Evolutionary conservation across 257 asterid species (phyloP).

Genomic region (Primulina eburnea): DNA sequence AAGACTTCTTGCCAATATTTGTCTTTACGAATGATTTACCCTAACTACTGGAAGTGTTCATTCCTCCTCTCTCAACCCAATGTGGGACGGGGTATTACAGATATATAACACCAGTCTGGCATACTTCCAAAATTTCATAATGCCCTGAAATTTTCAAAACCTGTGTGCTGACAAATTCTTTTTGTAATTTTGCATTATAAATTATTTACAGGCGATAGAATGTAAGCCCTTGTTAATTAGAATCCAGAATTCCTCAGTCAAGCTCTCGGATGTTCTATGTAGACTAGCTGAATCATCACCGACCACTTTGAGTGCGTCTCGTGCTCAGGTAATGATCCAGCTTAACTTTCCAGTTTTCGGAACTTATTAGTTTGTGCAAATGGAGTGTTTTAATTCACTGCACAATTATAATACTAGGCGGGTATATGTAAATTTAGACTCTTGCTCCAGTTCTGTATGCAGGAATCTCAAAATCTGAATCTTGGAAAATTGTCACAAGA

Average conservation of each 20-base stretch:
- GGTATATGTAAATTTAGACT: constrained; percentile 25
- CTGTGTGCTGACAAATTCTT: constrained; percentile 9
- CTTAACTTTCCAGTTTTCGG: not conserved
- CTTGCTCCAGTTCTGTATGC: constrained; percentile 43
- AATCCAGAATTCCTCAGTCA: constrained; percentile 55
- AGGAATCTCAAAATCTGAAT: constrained; percentile 58
- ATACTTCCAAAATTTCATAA: not conserved
- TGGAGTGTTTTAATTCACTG: not conserved
- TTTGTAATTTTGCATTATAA: constrained; percentile 13
- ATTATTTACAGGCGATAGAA: constrained; percentile 50
- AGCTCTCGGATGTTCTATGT: constrained; percentile 48
- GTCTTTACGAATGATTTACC: too few relatives aligned
- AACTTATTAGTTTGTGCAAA: not conserved
- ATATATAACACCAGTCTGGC: too few relatives aligned
- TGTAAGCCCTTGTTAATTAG: constrained; percentile 60
- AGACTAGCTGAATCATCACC: constrained; percentile 45
- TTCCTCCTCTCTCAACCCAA: too few relatives aligned
- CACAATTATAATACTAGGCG: not conserved
- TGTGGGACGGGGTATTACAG: too few relatives aligned
- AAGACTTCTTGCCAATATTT: too few relatives aligned
- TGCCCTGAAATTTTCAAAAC: constrained; percentile 6
- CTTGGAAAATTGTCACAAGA: constrained; percentile 49
- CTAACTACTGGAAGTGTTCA: too few relatives aligned
- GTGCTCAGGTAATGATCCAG: constrained; percentile 48
- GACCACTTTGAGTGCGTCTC: constrained; percentile 38